Evolutionary conservation across 345 rosid species (phyloP), one percentile per base, ranked within the genome.

Genomic region (Populus deltoides): DNA sequence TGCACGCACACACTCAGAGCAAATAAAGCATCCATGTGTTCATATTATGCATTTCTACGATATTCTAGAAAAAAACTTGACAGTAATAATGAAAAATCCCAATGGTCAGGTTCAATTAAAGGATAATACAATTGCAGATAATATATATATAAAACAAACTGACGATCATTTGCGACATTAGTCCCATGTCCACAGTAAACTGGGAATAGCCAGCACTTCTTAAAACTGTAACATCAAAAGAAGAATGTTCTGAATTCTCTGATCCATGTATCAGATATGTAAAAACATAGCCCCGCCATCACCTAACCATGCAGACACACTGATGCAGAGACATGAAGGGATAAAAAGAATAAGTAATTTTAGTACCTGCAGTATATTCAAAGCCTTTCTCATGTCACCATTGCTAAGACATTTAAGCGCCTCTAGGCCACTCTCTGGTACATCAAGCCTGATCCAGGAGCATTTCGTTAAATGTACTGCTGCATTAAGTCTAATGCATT

Each of bases 331-430:
- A 20, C 62, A 25, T 68, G 71, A 51, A n/a, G 24, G 25, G 57
- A 68, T 12, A 27, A 36, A 49, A 10, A 66, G 17, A 73, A 8
- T 35, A 22, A 51, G 38, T 6, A 55, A 81, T 66, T 53, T 71
- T 79, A 59, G 53, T 82, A 96, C 99, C 98, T 96, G 99, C 81
- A 96, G 81, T 70, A 96, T 92, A 88, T 96, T 96, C 90, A 93
- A 82, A 71, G 99, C 97, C 89, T 92, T 96, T 85, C 99, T 90
- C 99, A 93, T 96, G 89, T 96, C 99, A 59, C 99, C 99, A 78
- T 87, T 96, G 91, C 98, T 87, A 74, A 96, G 93, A 51, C 91
- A 88, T 79, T 92, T 94, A 78, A 92, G 88, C 75, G 98, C 99
- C 33, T 87, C 88, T 75, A 93, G 82, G 80, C 98, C 99, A 85